Evolutionary conservation across 768 basidiomycete genomes (phyloP), one percentile per base, ranked within the genome.

Genomic region (Sporobolomyces pararoseus): DNA sequence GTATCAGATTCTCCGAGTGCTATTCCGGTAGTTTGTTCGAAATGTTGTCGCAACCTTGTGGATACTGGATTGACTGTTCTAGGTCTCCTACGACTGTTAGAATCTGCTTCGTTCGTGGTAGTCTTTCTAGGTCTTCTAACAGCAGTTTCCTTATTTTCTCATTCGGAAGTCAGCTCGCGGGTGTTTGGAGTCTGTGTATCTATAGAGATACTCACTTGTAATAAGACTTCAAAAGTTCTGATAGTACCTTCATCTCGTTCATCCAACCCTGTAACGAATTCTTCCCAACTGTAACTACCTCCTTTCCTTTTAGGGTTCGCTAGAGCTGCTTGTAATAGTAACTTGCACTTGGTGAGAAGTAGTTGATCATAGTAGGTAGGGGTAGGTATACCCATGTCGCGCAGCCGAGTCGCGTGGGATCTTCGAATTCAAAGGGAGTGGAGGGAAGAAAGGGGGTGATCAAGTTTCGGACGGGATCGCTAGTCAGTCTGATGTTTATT

Each of bases 281-380:
- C 59, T 31, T 70, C 64, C 37, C 37, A 70, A 27, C 44, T 50
- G 9, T 10, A 13, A 6, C 25, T 12, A 2, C 58, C 58, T 1
- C 53, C 53, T 19, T 50, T 16, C 10, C 69, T n/a, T 13, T 29
- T 25, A 13, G 69, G 64, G 25, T 62, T 50, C 12, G 14, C 9
- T 17, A 65, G 21, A 2, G 63, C 69, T 16, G 62, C 64, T 19
- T 66, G 52, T 7, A 70, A 17, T 7, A 70, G 63, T 21, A 63
- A 50, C 46, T 70, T 70, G 50, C 37, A 25, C 39, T 70, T 70
- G 12, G 60, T 52, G 27, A 70, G 52, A 19, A 70, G n/a, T 4
- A 65, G 64, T 12, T 53, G 42, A 39, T 70, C 69, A 52, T 57
- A 62, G 46, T 60, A 60, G 17, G 59, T 51, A 2, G 69, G 69